A percentile compares a stretch with the other conserved stretches of the same genome.
phyloP scores from a whole-genome alignment of 768 basidiomycete species.

The Inosperma sp. region DNA sequence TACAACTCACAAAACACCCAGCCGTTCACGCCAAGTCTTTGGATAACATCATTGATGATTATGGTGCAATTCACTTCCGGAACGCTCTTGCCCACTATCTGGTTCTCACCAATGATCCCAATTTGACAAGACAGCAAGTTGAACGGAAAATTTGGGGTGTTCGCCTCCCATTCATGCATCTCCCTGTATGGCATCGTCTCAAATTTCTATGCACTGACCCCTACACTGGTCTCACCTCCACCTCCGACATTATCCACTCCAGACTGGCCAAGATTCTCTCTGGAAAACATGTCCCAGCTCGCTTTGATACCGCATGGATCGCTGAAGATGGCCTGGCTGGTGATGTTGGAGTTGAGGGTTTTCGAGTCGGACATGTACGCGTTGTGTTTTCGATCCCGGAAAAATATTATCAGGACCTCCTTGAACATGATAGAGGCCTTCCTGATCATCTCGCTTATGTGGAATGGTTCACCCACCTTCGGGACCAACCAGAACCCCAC shows the following conservation, averaged over 20 bases:
- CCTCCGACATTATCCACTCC: constrained; percentile 28
- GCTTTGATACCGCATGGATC: constrained; percentile 31
- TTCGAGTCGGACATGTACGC: constrained; percentile 10
- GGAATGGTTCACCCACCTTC: constrained; percentile 19
- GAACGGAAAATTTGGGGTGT: constrained; percentile 5
- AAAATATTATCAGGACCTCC: not conserved
- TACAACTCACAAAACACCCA: not conserved
- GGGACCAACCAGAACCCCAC: constrained; percentile 15
- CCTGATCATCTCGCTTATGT: constrained; percentile 18
- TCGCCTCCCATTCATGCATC: constrained; percentile 9
- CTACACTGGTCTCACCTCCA: constrained; percentile 1
- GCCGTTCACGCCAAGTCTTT: not conserved
- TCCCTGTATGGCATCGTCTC: constrained; percentile 13
- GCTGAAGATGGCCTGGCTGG: constrained; percentile 10
- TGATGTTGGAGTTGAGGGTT: constrained; percentile 5
- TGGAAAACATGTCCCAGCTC: constrained; percentile 15
- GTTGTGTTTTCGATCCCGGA: constrained; percentile 17
- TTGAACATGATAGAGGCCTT: not conserved
- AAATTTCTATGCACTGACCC: constrained; percentile 9
- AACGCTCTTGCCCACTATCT: constrained; percentile 3
- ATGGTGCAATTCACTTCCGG: constrained; percentile 8
- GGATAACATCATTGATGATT: not conserved
- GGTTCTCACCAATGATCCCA: constrained; percentile 3
- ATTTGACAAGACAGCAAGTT: not conserved
- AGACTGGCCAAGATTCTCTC: constrained; percentile 11